Evolutionary conservation across 2,329 filamentous ascomycete species (phyloP).

Genomic region (Paecilomyces fulvus): DNA sequence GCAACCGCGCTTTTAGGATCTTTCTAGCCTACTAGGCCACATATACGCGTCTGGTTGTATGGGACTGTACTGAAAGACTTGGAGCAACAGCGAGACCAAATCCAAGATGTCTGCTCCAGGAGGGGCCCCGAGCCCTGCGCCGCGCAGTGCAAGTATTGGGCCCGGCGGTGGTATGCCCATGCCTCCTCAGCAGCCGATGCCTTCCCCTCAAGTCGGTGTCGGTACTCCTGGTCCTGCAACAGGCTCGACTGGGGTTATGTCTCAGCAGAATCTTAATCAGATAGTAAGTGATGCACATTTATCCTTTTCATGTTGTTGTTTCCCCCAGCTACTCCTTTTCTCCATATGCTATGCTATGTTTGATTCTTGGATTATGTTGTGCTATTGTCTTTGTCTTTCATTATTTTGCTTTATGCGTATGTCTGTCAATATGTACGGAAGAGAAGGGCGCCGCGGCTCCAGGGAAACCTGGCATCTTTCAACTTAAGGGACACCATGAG

Average conservation of each 20-base stretch:
- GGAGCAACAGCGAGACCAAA: background rate
- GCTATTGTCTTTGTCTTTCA: background rate
- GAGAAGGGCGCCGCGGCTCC: background rate
- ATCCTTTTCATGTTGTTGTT: constrained; percentile 3
- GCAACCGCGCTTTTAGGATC: background rate
- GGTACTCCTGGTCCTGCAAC: constrained; percentile 31
- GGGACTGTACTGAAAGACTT: background rate
- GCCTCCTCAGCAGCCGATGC: constrained; percentile 41
- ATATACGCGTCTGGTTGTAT: background rate
- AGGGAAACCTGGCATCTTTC: background rate
- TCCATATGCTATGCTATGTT: constrained; percentile 3
- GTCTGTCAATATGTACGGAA: background rate
- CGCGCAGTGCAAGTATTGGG: constrained; percentile 41
- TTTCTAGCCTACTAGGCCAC: background rate
- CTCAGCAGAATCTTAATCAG: constrained; percentile 86
- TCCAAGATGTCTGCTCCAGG: constrained; percentile 36
- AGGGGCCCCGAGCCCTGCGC: constrained; percentile 41
- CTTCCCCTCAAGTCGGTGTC: constrained; percentile 38
- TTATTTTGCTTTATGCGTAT: background rate
- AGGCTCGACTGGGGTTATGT: constrained; percentile 44
- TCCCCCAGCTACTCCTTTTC: background rate
- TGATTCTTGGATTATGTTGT: constrained; percentile 1
- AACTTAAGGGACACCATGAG: background rate
- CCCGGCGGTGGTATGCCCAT: constrained; percentile 36
- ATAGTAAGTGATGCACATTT: constrained; percentile 59